These are phyloP conservation scores for Volvariella volvacea DNA, from an alignment of 1,284 basidiomycete species.

Conservation along the genomic window DNA sequence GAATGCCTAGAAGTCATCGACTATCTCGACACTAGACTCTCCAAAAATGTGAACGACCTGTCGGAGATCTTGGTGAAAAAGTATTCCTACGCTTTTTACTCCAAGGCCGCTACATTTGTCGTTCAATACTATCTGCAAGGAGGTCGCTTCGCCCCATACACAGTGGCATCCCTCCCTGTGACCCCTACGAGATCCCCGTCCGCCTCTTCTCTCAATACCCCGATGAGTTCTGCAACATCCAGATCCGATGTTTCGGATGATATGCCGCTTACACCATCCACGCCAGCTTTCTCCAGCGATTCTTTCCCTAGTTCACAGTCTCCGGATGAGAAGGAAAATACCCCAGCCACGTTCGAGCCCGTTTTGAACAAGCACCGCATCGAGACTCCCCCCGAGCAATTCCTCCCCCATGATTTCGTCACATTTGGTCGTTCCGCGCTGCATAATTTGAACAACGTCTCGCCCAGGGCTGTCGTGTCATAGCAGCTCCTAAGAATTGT, in stretches of 20 bases:
- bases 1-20: slow-evolving; percentile 76
- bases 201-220: slow-evolving; percentile 55
- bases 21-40: slow-evolving; percentile 79
- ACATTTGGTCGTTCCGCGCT: slow-evolving; percentile 66
- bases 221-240: slow-evolving; percentile 64
- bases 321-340: slow-evolving; percentile 75
- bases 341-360: slow-evolving; percentile 61
- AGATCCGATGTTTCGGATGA: slow-evolving; percentile 73
- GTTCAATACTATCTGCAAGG: slow-evolving; percentile 88
- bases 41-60: slow-evolving; percentile 81
- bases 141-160: slow-evolving; percentile 54
- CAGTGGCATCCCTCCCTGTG: slow-evolving; percentile 50
- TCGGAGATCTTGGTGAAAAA: slow-evolving; percentile 96
- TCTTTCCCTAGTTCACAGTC: slow-evolving; percentile 47
- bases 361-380: slow-evolving; percentile 61
- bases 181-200: slow-evolving; percentile 60
- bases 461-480: slow-evolving; percentile 53
- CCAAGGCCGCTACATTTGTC: slow-evolving; percentile 87
- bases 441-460: slow-evolving; percentile 51
- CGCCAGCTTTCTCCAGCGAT: slow-evolving; percentile 54
- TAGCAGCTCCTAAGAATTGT: slow-evolving; percentile 26
- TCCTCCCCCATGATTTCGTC: slow-evolving; percentile 73
- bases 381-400: slow-evolving; percentile 65
- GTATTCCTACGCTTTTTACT: slow-evolving; percentile 94
- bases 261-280: slow-evolving; percentile 74